phyloP scores from a whole-genome alignment of 768 basidiomycete species.

The Lentinus brumalis region DNA sequence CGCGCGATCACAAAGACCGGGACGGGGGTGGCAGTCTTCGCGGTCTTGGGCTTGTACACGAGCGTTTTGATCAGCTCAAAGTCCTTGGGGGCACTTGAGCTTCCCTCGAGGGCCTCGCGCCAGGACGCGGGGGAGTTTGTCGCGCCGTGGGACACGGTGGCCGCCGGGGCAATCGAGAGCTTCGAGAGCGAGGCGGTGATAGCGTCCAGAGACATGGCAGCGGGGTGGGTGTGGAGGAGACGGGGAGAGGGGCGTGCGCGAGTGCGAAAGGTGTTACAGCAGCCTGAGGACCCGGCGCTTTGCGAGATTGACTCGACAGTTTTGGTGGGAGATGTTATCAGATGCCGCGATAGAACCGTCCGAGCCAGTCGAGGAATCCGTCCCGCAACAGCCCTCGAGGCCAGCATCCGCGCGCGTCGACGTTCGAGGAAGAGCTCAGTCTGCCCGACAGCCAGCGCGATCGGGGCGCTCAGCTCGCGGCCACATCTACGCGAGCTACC shows the following conservation, averaged over 20 bases:
- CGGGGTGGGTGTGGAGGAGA: slow-evolving; percentile 5
- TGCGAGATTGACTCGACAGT: slow-evolving; percentile 28
- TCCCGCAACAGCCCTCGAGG: slow-evolving; percentile 15
- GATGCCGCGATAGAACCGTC: slow-evolving; percentile 23
- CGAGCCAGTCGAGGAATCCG: slow-evolving; percentile 14
- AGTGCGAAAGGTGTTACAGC: not conserved
- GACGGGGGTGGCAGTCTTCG: slow-evolving; percentile 82
- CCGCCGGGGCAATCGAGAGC: slow-evolving; percentile 57
- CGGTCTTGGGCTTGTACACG: slow-evolving; percentile 95
- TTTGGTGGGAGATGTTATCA: slow-evolving; percentile 26
- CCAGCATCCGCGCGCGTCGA: slow-evolving; percentile 12
- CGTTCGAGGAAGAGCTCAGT: not conserved
- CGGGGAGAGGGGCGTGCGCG: not conserved
- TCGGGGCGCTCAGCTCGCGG: not conserved
- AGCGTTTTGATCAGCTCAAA: slow-evolving; percentile 85
- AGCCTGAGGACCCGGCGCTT: slow-evolving; percentile 13
- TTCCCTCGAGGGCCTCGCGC: slow-evolving; percentile 68
- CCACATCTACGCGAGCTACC: not conserved
- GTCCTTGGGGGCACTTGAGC: slow-evolving; percentile 50
- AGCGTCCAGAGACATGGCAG: slow-evolving; percentile 34
- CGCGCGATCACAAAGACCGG: slow-evolving; percentile 87
- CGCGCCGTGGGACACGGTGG: slow-evolving; percentile 56
- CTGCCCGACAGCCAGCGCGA: not conserved
- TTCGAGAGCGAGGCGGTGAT: slow-evolving; percentile 46
- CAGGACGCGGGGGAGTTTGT: slow-evolving; percentile 75